Base-by-base conservation (phyloP, 805 yeast species). In the Scheffersomyces ergatensis region DNA sequence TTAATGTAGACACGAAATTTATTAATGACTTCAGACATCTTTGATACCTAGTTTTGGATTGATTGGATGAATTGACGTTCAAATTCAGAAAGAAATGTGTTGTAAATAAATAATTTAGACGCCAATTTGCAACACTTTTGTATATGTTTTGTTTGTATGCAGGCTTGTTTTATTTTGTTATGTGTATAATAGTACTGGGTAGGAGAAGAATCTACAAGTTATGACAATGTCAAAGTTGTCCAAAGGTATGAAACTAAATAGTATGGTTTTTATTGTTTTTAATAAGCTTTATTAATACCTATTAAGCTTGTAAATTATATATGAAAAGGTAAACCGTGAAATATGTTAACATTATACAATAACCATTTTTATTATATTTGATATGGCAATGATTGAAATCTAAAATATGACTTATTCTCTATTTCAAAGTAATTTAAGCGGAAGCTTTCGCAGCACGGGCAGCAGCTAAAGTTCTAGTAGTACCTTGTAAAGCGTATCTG, bases 401-500 rank as follows among this genome's bases (percentile, higher is more conserved):
- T 26, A 26, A 26, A 26, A 26, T 26, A 26, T 26, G 29, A 26
- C 29, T 26, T 9, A n/a, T 26, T 12, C 29, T 26, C n/a, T 11
- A 19, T 29, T 20, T 29, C 18, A 16, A 33, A 38, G 12, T 38
- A 33, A 53, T 51, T 57, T 63, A 64, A 56, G 72, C 62, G 11
- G 32, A 17, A 50, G 68, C 55, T 58, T 72, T 71, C 60, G 67
- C 80, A 63, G 82, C 83, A 63, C 79, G 76, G 58, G 82, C 82
- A 66, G 83, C 88, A 71, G 95, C 95, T 70, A 89, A 81, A 61
- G 90, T 92, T 80, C 82, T 89, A 61, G 87, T 89, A 62, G 96
- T 89, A 77, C 99, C 99, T 77, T 86, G 97, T 69, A 89, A 83
- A 78, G 97, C 98, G 77, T 82, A 87, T 79, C 87, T 90, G 93